These are phyloP conservation scores for Phyllosticta ampelicida DNA, from an alignment of 2,329 filamentous ascomycete species.

Conservation along the genomic window DNA sequence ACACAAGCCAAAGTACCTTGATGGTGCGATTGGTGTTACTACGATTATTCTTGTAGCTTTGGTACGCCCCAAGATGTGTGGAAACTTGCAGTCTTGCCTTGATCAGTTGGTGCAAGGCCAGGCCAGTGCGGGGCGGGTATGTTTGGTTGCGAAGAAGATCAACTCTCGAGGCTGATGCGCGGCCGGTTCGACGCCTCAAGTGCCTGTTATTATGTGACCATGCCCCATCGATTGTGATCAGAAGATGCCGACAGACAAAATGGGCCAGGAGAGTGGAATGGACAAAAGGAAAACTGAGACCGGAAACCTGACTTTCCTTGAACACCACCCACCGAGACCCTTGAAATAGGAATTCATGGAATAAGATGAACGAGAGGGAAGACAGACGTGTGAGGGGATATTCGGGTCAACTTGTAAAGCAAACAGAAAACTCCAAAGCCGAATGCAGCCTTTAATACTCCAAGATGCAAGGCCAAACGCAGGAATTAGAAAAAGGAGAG, in stretches of 20 bases:
- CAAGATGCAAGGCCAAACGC: background rate
- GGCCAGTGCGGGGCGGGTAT: background rate
- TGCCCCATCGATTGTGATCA: background rate
- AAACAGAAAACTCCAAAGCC: background rate
- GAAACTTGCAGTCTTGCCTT: background rate
- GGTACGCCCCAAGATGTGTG: no score
- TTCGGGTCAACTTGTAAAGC: background rate
- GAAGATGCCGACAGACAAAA: background rate
- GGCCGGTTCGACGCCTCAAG: background rate
- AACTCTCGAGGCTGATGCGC: background rate
- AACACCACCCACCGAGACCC: background rate
- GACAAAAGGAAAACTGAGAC: background rate
- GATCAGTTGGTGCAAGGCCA: background rate
- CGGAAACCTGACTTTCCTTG: background rate
- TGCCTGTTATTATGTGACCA: background rate
- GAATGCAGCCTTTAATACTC: background rate
- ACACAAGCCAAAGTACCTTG: background rate
- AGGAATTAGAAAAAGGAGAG: background rate
- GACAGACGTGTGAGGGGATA: background rate
- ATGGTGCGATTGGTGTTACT: background rate
- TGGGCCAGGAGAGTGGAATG: background rate
- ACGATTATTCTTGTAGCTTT: background rate
- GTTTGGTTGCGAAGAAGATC: background rate
- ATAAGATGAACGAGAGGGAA: background rate
- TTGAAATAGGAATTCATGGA: background rate